Percentiles rank a stretch among this genome's conserved stretches.
phyloP scores from a whole-genome alignment of 176 grass and related monocot species.

The Musa itinerans region DNA sequence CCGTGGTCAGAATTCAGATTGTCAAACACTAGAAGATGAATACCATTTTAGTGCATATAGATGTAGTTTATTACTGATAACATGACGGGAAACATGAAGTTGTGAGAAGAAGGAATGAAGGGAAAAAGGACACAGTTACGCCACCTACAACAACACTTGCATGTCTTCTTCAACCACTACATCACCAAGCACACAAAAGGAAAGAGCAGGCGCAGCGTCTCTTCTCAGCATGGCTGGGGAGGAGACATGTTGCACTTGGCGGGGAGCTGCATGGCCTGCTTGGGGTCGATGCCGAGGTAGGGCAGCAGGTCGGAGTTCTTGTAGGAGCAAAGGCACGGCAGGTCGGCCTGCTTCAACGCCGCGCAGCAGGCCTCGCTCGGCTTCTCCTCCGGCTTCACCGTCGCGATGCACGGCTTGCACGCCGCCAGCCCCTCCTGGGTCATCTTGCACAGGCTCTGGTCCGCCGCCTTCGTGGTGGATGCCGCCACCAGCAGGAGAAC shows the following conservation, averaged over 20 bases:
- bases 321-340: constrained; percentile 25
- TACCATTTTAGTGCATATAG: no score
- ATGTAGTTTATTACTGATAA: no score
- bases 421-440: neutral
- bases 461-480: neutral
- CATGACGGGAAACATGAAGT: no score
- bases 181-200: no score
- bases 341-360: constrained; percentile 6
- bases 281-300: constrained; percentile 23
- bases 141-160: no score
- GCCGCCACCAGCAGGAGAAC: neutral
- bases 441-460: constrained; percentile 7
- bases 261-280: constrained; percentile 33
- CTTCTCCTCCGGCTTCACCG: constrained; percentile 8
- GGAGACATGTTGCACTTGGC: constrained; percentile 22
- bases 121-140: no score
- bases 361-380: constrained; percentile 6
- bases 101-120: no score
- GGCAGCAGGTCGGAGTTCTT: constrained; percentile 9
- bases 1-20: no score
- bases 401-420: constrained; percentile 24
- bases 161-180: no score
- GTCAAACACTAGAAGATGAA: no score
- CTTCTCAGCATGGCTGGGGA: neutral
- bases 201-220: neutral